Percentiles rank a stretch among this genome's conserved stretches.
These are phyloP conservation scores for Prosopis cineraria DNA, from an alignment of 306 rosid species.

Conservation along the genomic window DNA sequence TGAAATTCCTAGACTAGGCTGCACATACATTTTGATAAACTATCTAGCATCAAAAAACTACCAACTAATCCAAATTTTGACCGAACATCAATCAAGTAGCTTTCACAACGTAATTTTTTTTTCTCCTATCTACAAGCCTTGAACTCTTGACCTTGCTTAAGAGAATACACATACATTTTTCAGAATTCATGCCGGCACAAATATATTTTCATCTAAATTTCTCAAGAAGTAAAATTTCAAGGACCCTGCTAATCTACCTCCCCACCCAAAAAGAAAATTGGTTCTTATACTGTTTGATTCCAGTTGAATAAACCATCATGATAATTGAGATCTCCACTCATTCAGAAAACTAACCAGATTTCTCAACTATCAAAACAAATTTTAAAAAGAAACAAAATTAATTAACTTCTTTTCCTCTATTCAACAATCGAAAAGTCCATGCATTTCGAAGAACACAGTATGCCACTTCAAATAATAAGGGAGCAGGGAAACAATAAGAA, in stretches of 20 bases:
- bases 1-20: not conserved
- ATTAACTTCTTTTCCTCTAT: not conserved
- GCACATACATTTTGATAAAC: not conserved
- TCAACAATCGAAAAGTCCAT: slow-evolving; percentile 20
- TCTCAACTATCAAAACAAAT: slow-evolving; percentile 4
- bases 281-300: slow-evolving; percentile 11
- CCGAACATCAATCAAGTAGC: not conserved
- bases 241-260: not conserved
- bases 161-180: not conserved
- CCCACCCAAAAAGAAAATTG: not conserved
- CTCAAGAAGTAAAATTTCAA: not conserved
- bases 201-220: too few species aligned
- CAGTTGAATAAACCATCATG: slow-evolving; percentile 2
- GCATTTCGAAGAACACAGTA: not conserved
- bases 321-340: not conserved
- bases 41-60: not conserved
- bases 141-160: not conserved
- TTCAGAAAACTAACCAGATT: slow-evolving; percentile 3
- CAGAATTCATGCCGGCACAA: not conserved
- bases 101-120: not conserved
- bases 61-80: not conserved
- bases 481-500: not conserved
- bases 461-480: not conserved
- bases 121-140: not conserved
- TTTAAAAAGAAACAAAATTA: not conserved